These are phyloP conservation scores for Colletotrichum limetticola DNA, from an alignment of 2,329 filamentous ascomycete genomes.

Conservation along the genomic window DNA sequence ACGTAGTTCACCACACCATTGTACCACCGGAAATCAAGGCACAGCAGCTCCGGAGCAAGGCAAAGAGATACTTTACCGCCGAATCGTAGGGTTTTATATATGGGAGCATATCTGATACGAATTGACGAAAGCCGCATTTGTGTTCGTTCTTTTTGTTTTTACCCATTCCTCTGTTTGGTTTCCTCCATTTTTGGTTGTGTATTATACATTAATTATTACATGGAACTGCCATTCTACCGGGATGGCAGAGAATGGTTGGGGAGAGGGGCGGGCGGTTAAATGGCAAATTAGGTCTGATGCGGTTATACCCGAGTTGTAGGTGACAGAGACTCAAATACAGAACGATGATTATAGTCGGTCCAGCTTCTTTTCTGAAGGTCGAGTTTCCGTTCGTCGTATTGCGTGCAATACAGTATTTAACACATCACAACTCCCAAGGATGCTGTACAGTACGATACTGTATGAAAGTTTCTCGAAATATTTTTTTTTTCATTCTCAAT, in stretches of 20 bases:
- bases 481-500: background rate
- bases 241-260: background rate
- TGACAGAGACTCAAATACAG: background rate
- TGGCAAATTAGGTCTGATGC: background rate
- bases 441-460: background rate
- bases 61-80: conserved; percentile 78
- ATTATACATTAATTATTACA: background rate
- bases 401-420: background rate
- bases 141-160: background rate
- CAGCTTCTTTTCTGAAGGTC: background rate
- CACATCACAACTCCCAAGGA: background rate
- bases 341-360: background rate
- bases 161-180: background rate
- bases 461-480: background rate
- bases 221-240: background rate
- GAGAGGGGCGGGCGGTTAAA: background rate
- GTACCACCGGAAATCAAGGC: conserved; percentile 77
- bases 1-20: conserved; percentile 90
- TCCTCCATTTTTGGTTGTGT: background rate
- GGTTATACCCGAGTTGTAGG: conserved; percentile 14
- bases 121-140: conserved; percentile 26
- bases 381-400: background rate
- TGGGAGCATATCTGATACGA: conserved; percentile 6
- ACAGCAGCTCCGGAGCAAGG: conserved; percentile 71
- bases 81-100: conserved; percentile 54